These are phyloP conservation scores for Suillus fuscotomentosus DNA, from an alignment of 768 basidiomycete genomes.

Conservation along the genomic window DNA sequence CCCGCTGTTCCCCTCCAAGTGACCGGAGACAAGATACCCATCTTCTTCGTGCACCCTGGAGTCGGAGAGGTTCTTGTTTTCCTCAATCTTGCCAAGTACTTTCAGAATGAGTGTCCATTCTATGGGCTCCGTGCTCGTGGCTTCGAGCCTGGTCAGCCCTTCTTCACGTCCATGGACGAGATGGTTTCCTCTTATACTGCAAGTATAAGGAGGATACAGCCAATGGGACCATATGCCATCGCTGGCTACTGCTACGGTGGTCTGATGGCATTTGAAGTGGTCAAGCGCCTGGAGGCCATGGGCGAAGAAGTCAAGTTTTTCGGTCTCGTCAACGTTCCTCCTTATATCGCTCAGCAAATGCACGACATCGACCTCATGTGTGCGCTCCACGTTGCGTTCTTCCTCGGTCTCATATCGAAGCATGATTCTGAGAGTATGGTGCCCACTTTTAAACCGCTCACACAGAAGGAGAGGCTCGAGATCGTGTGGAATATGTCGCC, in stretches of 20 bases:
- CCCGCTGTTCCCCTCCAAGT: conserved; percentile 40
- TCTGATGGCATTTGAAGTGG: conserved; percentile 36
- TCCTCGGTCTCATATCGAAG: conserved; percentile 36
- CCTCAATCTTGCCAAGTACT: conserved; percentile 39
- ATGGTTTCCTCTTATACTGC: conserved; percentile 32
- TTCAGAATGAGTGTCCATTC: conserved; percentile 37
- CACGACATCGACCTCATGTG: conserved; percentile 39
- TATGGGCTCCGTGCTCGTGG: conserved; percentile 40
- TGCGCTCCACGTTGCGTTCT: conserved; percentile 39
- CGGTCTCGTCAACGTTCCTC: conserved; percentile 36
- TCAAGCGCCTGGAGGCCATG: conserved; percentile 26
- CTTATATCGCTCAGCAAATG: conserved; percentile 39
- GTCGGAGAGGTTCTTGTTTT: conserved; percentile 41
- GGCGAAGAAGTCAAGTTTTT: conserved; percentile 33
- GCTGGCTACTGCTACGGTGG: conserved; percentile 40
- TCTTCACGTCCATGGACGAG: conserved; percentile 31
- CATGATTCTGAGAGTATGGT: conserved; percentile 21
- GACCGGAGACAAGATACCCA: conserved; percentile 37
- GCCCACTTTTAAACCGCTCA: conserved; percentile 17
- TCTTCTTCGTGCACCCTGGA: conserved; percentile 45
- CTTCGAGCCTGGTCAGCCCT: conserved; percentile 32
- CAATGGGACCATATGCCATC: conserved; percentile 34
- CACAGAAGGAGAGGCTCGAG: conserved; percentile 23
- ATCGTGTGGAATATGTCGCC: conserved; percentile 26
- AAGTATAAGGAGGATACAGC: conserved; percentile 27